Percentiles rank a stretch among this genome's conserved stretches.
Evolutionary conservation across 257 asterid genomes (phyloP).

Genomic region (Euphrasia confusa): DNA sequence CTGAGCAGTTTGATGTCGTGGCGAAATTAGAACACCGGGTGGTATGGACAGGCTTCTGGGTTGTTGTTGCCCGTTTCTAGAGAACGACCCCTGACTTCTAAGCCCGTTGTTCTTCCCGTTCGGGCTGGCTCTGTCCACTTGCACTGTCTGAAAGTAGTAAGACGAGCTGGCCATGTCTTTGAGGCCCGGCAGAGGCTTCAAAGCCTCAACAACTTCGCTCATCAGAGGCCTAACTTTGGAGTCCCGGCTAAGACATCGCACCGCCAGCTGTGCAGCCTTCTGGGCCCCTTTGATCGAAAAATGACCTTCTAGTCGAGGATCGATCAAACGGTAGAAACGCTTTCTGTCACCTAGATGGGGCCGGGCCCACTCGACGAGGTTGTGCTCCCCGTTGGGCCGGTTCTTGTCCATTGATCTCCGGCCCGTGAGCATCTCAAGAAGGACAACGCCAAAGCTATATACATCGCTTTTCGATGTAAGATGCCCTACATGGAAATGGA

Average conservation of each 20-base stretch:
- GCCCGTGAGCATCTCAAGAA: conserved; percentile 58
- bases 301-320: conserved; percentile 61
- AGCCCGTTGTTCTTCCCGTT: conserved; percentile 34
- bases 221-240: conserved; percentile 47
- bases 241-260: conserved; percentile 53
- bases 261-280: conserved; percentile 57
- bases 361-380: conserved; percentile 62
- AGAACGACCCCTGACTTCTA: conserved; percentile 34
- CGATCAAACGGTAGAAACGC: conserved; percentile 50
- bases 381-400: conserved; percentile 61
- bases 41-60: conserved; percentile 53
- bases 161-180: conserved; percentile 74
- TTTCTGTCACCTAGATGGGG: conserved; percentile 51
- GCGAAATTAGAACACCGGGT: conserved; percentile 40
- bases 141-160: conserved; percentile 56
- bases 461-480: conserved; percentile 65
- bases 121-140: conserved; percentile 42
- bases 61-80: conserved; percentile 39
- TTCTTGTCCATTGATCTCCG: conserved; percentile 65
- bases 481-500: conserved; percentile 35
- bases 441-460: conserved; percentile 56
- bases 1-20: conserved; percentile 37
- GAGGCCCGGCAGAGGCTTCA: conserved; percentile 56
- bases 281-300: conserved; percentile 63
- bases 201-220: conserved; percentile 59